Percentiles rank a stretch among this genome's conserved stretches.
Conservation (phyloP, 2,329 filamentous ascomycete species). For the Akanthomyces lecanii region DNA sequence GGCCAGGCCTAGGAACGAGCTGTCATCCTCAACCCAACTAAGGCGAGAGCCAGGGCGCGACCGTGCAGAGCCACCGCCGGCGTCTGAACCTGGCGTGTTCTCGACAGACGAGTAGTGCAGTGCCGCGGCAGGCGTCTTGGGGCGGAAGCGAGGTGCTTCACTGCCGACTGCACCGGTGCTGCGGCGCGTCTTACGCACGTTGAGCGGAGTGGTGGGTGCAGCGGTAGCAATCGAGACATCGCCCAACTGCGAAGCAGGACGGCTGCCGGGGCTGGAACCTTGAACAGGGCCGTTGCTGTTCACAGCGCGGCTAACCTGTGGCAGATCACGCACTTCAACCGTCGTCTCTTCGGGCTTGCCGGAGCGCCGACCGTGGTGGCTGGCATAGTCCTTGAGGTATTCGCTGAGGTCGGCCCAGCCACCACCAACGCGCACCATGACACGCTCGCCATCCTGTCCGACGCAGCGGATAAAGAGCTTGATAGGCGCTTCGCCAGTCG, state of each 20-base stretch:
- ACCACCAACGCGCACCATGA: slow-evolving; percentile 96
- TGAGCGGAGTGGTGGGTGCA: slow-evolving; percentile 45
- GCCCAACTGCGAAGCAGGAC: slow-evolving; percentile 33
- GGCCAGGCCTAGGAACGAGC: slow-evolving; percentile 60
- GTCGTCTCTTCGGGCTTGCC: slow-evolving; percentile 43
- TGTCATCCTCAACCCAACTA: slow-evolving; percentile 57
- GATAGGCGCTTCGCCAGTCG: slow-evolving; percentile 79
- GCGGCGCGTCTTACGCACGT: slow-evolving; percentile 51
- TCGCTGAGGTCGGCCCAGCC: slow-evolving; percentile 98
- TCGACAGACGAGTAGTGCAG: slow-evolving; percentile 38
- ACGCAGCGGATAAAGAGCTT: slow-evolving; percentile 93
- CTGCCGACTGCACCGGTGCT: slow-evolving; percentile 36
- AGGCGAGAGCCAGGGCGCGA: slow-evolving; percentile 51
- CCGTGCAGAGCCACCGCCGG: slow-evolving; percentile 31
- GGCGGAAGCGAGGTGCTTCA: slow-evolving; percentile 30
- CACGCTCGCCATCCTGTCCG: slow-evolving; percentile 81
- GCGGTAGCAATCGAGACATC: slow-evolving; percentile 28
- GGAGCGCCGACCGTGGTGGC: slow-evolving; percentile 78
- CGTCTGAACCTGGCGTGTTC: slow-evolving; percentile 42
- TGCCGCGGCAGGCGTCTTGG: slow-evolving; percentile 42
- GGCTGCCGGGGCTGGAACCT: slow-evolving; percentile 40
- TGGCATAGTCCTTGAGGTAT: slow-evolving; percentile 88
- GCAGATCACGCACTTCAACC: slow-evolving; percentile 55
- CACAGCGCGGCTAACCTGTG: slow-evolving; percentile 23
- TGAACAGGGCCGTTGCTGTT: slow-evolving; percentile 26